Evolutionary conservation across 2,329 filamentous ascomycete species (phyloP), one percentile per base, ranked within the genome.

Genomic region (Colletotrichum limetticola): DNA sequence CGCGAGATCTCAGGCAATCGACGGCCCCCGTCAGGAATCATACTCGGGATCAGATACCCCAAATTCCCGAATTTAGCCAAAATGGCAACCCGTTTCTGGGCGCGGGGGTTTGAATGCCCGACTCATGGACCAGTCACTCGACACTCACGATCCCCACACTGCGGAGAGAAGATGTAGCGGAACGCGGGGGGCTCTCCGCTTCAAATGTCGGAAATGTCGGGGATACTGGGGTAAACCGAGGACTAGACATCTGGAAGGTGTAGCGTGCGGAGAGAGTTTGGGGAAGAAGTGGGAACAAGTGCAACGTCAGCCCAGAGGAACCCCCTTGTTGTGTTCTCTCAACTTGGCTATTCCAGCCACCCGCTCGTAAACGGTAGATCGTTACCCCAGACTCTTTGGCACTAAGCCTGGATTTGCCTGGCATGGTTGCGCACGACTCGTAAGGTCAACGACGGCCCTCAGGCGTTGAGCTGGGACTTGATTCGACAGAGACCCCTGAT

Each of bases 261-360:
- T 42, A 42, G 37, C 35, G 42, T 71, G 71, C 60, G 60, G 67
- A 53, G 70, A 69, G 66, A 73, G 61, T 62, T 61, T 61, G 67
- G 71, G 66, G 66, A 46, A 70, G 26, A 56, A 12, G 28, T 53
- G 32, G 57, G 57, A 42, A 42, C 19, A 42, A 26, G 14, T 65
- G 2, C 66, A 65, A 61, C 70, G 56, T 70, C 55, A 57, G 55
- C 56, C 46, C 28, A 59, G 60, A 37, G 28, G 58, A 9, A 32
- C 22, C 24, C 16, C 55, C 70, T 62, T n/a, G 9, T 3, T 28
- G 24, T 32, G 11, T 7, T 14, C 49, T 22, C 35, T n/a, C 46
- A 37, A n/a, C 35, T 55, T 5, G 46, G 26, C 65, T 19, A 52
- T 14, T 66, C 30, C 66, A 71, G 66, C 71, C 56, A 62, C 61